phyloP scores from a whole-genome alignment of 2,329 filamentous ascomycete genomes.

The Calonectria pauciramosa region DNA sequence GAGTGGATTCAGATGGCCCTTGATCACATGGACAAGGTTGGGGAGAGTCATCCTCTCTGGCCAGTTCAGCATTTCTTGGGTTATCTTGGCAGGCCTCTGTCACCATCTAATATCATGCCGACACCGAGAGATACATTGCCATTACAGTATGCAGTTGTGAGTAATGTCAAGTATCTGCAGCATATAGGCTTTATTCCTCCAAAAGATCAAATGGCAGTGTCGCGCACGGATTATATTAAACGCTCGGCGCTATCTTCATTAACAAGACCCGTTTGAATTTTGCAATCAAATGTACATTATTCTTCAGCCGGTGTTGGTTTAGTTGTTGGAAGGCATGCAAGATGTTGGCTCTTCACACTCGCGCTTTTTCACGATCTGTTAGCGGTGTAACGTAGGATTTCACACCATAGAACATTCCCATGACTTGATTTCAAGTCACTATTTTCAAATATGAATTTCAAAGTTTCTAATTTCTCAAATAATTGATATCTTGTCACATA shows the following conservation, averaged over 20 bases:
- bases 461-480: too few species aligned
- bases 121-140: not conserved
- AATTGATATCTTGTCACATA: too few species aligned
- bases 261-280: not conserved
- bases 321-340: rapidly evolving
- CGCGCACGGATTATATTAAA: not conserved
- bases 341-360: not conserved
- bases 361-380: too few species aligned
- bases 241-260: not conserved
- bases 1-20: not conserved
- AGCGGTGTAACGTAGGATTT: too few species aligned
- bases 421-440: too few species aligned
- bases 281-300: not conserved
- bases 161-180: not conserved
- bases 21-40: not conserved
- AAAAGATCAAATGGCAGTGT: not conserved
- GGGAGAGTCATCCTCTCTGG: not conserved
- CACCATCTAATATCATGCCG: not conserved
- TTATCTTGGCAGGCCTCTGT: not conserved
- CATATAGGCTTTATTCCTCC: not conserved
- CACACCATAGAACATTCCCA: too few species aligned
- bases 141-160: not conserved
- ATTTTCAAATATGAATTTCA: too few species aligned
- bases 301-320: not conserved
- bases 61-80: not conserved